Evolutionary conservation across 768 basidiomycete species (phyloP).

Genomic region (Suillus cothurnatus): DNA sequence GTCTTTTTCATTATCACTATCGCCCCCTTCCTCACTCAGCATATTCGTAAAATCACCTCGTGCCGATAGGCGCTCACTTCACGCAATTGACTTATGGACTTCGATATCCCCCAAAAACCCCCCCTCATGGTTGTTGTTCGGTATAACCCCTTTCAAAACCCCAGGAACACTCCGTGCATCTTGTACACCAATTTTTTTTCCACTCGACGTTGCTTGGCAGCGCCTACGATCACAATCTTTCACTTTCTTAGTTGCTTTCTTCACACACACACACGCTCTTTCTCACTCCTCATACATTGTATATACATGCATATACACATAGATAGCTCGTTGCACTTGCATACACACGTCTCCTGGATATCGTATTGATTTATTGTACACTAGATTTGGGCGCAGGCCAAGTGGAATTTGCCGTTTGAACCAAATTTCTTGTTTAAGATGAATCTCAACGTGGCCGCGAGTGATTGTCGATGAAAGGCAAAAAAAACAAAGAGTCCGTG

Average conservation of each 20-base stretch:
- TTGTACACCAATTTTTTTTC: conserved; percentile 6
- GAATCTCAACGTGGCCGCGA: not conserved
- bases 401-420: conserved; percentile 26
- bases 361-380: conserved; percentile 41
- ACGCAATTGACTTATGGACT: conserved; percentile 1
- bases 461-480: not conserved
- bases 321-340: conserved; percentile 24
- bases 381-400: conserved; percentile 22
- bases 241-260: conserved; percentile 4
- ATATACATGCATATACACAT: conserved; percentile 42
- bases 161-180: conserved; percentile 24
- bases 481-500: no score
- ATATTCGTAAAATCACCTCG: conserved; percentile 10
- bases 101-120: conserved; percentile 8
- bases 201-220: conserved; percentile 20
- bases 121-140: conserved; percentile 8
- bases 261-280: conserved; percentile 30
- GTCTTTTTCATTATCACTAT: conserved; percentile 4
- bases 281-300: conserved; percentile 33
- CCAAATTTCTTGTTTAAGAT: not conserved
- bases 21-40: conserved; percentile 1
- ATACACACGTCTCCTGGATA: conserved; percentile 32
- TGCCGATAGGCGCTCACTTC: conserved; percentile 11
- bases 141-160: conserved; percentile 12
- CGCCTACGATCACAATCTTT: conserved; percentile 29